phyloP scores from a whole-genome alignment of 106 monocot genomes.

The Dendrobium chrysotoxum region DNA sequence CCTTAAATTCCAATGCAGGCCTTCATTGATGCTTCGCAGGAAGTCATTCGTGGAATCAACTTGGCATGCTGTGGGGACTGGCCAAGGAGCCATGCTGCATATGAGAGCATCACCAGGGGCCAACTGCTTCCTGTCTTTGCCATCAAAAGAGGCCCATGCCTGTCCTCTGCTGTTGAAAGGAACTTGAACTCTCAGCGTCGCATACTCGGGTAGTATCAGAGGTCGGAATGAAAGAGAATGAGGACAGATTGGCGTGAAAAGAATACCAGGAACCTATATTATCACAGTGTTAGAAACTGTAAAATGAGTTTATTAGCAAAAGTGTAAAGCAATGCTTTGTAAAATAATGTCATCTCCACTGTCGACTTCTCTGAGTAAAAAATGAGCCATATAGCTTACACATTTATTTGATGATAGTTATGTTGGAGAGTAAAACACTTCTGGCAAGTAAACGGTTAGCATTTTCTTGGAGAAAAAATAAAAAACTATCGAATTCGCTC shows the following conservation, averaged over 20 bases:
- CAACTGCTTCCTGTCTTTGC: slow-evolving; percentile 82
- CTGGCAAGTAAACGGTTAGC: no score
- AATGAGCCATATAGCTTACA: no score
- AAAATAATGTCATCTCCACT: background rate
- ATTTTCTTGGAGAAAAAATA: no score
- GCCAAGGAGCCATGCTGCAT: slow-evolving; percentile 91
- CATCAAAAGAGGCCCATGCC: slow-evolving; percentile 97
- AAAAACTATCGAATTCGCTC: no score
- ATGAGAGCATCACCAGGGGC: slow-evolving; percentile 88
- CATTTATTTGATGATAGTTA: no score
- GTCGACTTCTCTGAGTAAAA: no score
- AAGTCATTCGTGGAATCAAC: slow-evolving; percentile 91
- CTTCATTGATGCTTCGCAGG: slow-evolving; percentile 91
- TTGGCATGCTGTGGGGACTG: slow-evolving; percentile 89
- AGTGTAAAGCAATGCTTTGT: background rate
- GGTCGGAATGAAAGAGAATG: slow-evolving; percentile 95
- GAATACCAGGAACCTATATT: slow-evolving; percentile 89
- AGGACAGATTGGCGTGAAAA: slow-evolving; percentile 98
- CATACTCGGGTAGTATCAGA: slow-evolving; percentile 85
- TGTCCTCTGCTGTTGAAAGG: slow-evolving; percentile 92
- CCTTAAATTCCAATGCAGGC: slow-evolving; percentile 96
- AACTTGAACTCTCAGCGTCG: slow-evolving; percentile 78
- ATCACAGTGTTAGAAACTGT: background rate
- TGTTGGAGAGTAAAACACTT: no score
- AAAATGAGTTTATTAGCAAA: background rate